These are phyloP conservation scores for Paraglomus occultum DNA, from an alignment of 192 early-diverging fungal genomes.

Conservation along the genomic window DNA sequence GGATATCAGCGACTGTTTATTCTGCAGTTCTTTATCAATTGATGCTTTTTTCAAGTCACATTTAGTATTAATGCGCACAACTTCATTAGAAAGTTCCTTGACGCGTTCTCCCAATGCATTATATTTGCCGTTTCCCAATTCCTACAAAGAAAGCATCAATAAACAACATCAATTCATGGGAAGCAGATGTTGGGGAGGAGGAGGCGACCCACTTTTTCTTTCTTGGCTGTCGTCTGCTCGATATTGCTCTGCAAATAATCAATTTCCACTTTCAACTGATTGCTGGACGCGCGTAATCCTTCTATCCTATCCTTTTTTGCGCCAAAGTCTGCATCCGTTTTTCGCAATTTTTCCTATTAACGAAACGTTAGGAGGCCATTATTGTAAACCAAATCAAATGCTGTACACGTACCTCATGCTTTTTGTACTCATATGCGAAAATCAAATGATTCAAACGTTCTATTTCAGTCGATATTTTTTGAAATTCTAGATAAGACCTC, in stretches of 20 bases:
- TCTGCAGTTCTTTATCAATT: conserved; percentile 71
- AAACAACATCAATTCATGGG: too few relatives aligned
- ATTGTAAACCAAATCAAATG: not conserved
- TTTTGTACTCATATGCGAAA: conserved; percentile 81
- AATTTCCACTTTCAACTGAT: conserved; percentile 63
- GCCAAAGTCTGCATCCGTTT: conserved; percentile 38
- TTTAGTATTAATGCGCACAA: conserved; percentile 84
- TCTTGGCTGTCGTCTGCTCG: conserved; percentile 43
- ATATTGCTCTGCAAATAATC: conserved; percentile 61
- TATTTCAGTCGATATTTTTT: conserved; percentile 88
- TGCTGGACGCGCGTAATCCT: conserved; percentile 38
- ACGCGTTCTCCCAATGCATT: conserved; percentile 67
- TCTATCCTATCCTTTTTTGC: conserved; percentile 35
- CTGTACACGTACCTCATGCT: conserved; percentile 56
- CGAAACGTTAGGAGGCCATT: not conserved
- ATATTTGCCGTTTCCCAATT: conserved; percentile 64
- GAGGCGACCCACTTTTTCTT: conserved; percentile 35
- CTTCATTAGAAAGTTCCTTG: conserved; percentile 74
- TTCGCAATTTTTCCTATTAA: conserved; percentile 38
- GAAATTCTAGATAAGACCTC: conserved; percentile 85
- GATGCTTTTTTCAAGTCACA: conserved; percentile 75
- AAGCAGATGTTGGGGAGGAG: too few relatives aligned
- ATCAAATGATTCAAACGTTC: conserved; percentile 78
- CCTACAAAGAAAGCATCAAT: conserved; percentile 32
- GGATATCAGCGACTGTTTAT: conserved; percentile 33